Evolutionary conservation across 1,284 basidiomycete species (phyloP).

Genomic region (Moniliella sp.): DNA sequence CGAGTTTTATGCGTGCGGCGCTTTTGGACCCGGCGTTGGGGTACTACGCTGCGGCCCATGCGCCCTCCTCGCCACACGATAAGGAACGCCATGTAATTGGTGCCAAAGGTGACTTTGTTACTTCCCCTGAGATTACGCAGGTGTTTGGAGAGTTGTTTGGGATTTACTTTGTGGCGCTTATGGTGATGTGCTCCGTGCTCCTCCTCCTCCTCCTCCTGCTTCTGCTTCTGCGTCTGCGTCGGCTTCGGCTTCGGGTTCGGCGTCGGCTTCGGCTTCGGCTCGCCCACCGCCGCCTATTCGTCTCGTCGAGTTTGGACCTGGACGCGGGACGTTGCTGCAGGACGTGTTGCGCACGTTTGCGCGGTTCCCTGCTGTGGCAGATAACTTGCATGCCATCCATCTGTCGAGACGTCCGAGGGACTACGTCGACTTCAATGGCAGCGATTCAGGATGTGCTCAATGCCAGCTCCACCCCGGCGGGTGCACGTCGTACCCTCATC

Average conservation of each 20-base stretch:
- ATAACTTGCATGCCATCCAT: constrained; percentile 14
- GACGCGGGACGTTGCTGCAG: constrained; percentile 69
- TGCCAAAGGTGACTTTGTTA: constrained; percentile 71
- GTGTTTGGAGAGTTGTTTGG: constrained; percentile 67
- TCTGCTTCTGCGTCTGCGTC: constrained; percentile 8
- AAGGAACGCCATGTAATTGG: constrained; percentile 50
- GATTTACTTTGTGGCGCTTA: constrained; percentile 37
- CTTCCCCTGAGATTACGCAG: constrained; percentile 86
- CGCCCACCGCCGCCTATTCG: constrained; percentile 45
- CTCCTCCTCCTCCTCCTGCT: constrained; percentile 3
- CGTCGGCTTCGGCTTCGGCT: constrained; percentile 43
- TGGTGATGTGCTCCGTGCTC: constrained; percentile 1
- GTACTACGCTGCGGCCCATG: constrained; percentile 14
- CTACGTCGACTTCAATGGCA: constrained; percentile 17
- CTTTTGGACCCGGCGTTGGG: constrained; percentile 27
- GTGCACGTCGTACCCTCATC: constrained; percentile 10
- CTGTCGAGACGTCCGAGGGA: constrained; percentile 25
- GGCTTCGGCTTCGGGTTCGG: constrained; percentile 69
- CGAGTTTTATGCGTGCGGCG: constrained; percentile 29
- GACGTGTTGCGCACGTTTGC: constrained; percentile 52
- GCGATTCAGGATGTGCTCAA: constrained; percentile 10
- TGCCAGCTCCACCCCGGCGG: not conserved
- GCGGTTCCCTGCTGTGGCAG: constrained; percentile 13
- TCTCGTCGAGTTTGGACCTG: constrained; percentile 78
- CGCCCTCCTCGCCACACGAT: not conserved